A percentile compares a stretch with the other conserved stretches of the same genome.
Conservation (phyloP, 1,284 basidiomycete genomes). For the Ganoderma lingzhi region DNA sequence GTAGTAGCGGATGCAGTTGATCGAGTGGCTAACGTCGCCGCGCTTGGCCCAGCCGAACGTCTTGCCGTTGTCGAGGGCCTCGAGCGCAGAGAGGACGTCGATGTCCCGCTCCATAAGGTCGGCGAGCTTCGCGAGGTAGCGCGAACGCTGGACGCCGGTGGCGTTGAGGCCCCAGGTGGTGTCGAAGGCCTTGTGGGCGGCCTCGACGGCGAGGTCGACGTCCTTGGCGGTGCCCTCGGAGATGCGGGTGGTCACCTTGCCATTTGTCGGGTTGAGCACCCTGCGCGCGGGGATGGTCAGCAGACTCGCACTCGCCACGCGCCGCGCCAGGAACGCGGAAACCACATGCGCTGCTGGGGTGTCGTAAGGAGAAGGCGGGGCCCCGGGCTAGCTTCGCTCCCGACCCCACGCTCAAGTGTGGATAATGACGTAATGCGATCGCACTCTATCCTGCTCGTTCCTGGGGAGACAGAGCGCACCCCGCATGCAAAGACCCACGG, state of each 20-base stretch:
- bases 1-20: constrained; percentile 77
- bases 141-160: constrained; percentile 69
- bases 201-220: constrained; percentile 79
- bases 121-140: constrained; percentile 76
- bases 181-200: constrained; percentile 82
- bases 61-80: constrained; percentile 80
- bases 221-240: constrained; percentile 75
- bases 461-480: not conserved
- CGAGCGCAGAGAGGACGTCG: constrained; percentile 81
- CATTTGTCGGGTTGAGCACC: constrained; percentile 85
- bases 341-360: not conserved
- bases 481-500: not conserved
- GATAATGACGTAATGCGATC: not conserved
- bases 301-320: not conserved
- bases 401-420: not conserved
- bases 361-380: not conserved
- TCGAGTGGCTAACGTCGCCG: constrained; percentile 77
- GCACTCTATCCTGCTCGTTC: not conserved
- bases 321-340: not conserved
- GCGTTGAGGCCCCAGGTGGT: constrained; percentile 77
- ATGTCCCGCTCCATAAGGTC: constrained; percentile 75
- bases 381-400: not conserved
- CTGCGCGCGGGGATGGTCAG: constrained; percentile 49
- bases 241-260: constrained; percentile 74
- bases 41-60: constrained; percentile 78